These are phyloP conservation scores for Suillus americanus DNA, from an alignment of 768 basidiomycete genomes.

Conservation along the genomic window DNA sequence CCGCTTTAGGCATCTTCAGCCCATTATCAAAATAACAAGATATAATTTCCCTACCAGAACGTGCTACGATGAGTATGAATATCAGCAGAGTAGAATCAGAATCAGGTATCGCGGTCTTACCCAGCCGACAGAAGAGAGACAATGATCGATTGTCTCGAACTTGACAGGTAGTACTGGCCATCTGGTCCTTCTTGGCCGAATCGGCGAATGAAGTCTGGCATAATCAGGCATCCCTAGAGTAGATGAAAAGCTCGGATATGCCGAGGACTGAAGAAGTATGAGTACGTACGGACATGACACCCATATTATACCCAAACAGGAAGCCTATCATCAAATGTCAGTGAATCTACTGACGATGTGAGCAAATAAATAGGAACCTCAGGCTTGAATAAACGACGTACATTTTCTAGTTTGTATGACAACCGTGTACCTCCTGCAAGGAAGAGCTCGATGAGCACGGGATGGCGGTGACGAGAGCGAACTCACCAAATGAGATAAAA, in stretches of 20 bases:
- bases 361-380: slow-evolving; percentile 3
- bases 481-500: slow-evolving; percentile 73
- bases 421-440: slow-evolving; percentile 21
- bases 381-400: slow-evolving; percentile 1
- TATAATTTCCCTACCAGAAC: slow-evolving; percentile 42
- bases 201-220: slow-evolving; percentile 71
- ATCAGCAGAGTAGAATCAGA: background rate
- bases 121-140: slow-evolving; percentile 78
- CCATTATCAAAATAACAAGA: background rate
- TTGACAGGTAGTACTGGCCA: slow-evolving; percentile 53
- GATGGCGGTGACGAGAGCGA: background rate
- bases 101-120: slow-evolving; percentile 32
- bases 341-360: background rate
- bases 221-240: slow-evolving; percentile 69
- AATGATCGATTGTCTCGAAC: slow-evolving; percentile 71
- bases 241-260: background rate
- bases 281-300: slow-evolving; percentile 63
- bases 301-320: slow-evolving; percentile 75
- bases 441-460: background rate
- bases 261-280: background rate
- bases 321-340: slow-evolving; percentile 41
- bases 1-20: slow-evolving; percentile 40
- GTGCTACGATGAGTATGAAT: slow-evolving; percentile 32
- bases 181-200: slow-evolving; percentile 59
- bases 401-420: background rate